Conservation (phyloP, 495 filamentous ascomycete species). For the Penicillium cosmopolitanum region DNA sequence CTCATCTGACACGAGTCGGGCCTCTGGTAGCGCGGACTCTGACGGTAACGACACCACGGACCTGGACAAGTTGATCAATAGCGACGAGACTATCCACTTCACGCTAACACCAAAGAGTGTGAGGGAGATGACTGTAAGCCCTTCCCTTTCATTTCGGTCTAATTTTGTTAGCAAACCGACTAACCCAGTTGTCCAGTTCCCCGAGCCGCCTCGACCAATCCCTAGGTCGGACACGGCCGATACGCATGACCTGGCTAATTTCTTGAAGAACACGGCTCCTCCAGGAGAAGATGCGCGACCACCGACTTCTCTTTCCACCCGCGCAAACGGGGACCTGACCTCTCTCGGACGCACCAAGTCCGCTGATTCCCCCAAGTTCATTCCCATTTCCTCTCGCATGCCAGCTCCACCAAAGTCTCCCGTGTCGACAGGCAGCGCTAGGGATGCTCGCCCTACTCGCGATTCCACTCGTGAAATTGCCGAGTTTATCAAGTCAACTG, state of each 20-base stretch:
- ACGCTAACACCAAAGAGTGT: constrained; percentile 90
- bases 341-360: constrained; percentile 27
- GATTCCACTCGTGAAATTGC: constrained; percentile 78
- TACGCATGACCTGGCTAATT: constrained; percentile 44
- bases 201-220: constrained; percentile 43
- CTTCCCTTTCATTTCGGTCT: not conserved
- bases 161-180: not conserved
- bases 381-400: constrained; percentile 34
- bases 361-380: constrained; percentile 30
- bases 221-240: constrained; percentile 38
- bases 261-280: constrained; percentile 41
- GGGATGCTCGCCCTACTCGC: constrained; percentile 66
- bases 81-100: constrained; percentile 89
- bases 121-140: constrained; percentile 68
- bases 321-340: constrained; percentile 19
- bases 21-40: constrained; percentile 42
- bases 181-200: constrained; percentile 25
- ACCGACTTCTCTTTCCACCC: constrained; percentile 32
- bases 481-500: constrained; percentile 83
- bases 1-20: constrained; percentile 53
- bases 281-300: constrained; percentile 31
- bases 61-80: constrained; percentile 89
- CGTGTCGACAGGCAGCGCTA: constrained; percentile 49
- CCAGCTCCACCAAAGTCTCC: constrained; percentile 31
- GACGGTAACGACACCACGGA: constrained; percentile 53